Base-by-base conservation (phyloP, 495 filamentous ascomycete genomes). In the Astrocystis sublimbata region DNA sequence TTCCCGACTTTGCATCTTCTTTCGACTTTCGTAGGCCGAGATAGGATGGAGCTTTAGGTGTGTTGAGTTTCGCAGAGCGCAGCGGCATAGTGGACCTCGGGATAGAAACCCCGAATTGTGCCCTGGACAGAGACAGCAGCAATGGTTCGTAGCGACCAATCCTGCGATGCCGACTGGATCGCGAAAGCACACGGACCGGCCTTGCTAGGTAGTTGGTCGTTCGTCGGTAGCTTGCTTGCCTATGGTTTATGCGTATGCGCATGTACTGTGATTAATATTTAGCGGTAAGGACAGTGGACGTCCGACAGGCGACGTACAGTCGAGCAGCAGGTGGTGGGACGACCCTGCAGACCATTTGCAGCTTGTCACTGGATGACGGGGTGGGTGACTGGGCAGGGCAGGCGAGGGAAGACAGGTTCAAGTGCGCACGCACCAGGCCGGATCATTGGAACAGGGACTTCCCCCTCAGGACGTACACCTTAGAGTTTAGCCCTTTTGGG, bases 261-360 rank as follows among this genome's bases (percentile, higher is more conserved):
- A 26, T 7, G 3, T 8, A 24, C 4, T 21, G 35, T 36, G 50
- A 9, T 33, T 33, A 24, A 53, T 36, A 26, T 21, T 54, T 54
- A 54, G 51, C 51, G 19, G 51, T 26, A 36, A n/a, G 35, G 17
- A 21, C 51, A 54, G n/a, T n/a, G n/a, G n/a, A n/a, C n/a, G n/a
- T n/a, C n/a, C n/a, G n/a, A n/a, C n/a, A n/a, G n/a, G n/a, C n/a
- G n/a, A n/a, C n/a, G n/a, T n/a, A n/a, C n/a, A n/a, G n/a, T n/a
- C n/a, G n/a, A 40, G 51, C 40, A 35, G 33, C 51, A 36, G 31
- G 12, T 54, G 12, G 36, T 56, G 52, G 52, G 19, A n/a, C n/a
- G n/a, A n/a, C 36, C 52, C 52, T 42, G 52, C 52, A 30, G 19
- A 49, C 15, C 46, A 23, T 30, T 49, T 23, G 46, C 17, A 17